Evolutionary conservation across 129 eudicot genomes (phyloP).

Genomic region (Kitagawia praeruptora): DNA sequence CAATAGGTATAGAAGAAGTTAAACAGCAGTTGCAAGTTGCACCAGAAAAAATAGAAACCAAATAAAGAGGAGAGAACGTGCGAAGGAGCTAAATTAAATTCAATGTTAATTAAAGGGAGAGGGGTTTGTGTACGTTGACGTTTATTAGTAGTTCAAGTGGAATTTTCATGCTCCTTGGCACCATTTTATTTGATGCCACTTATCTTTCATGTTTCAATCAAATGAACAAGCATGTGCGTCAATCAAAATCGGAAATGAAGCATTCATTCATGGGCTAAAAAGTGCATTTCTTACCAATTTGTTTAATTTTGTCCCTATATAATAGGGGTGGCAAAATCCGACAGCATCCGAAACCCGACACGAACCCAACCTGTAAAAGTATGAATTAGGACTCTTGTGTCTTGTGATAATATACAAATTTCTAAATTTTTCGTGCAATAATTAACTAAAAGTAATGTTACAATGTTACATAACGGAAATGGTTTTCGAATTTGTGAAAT

Average conservation of each 20-base stretch:
- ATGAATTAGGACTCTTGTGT: too few species aligned
- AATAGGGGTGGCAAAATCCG: too few species aligned
- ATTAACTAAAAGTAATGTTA: too few species aligned
- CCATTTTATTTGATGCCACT: not conserved
- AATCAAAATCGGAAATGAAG: not conserved
- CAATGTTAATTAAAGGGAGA: conserved; percentile 6
- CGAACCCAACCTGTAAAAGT: too few species aligned
- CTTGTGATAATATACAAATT: not conserved
- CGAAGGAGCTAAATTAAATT: conserved; percentile 23
- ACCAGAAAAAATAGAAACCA: conserved; percentile 12
- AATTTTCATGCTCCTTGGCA: conserved; percentile 14
- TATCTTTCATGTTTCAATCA: not conserved
- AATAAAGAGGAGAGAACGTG: conserved; percentile 25
- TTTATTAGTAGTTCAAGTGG: conserved; percentile 18
- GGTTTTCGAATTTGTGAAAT: too few species aligned
- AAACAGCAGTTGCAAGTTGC: conserved; percentile 44
- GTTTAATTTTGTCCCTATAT: not conserved
- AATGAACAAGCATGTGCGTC: not conserved
- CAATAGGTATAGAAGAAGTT: conserved; percentile 37
- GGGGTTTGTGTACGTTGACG: conserved; percentile 19
- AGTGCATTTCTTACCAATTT: not conserved
- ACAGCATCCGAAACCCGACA: too few species aligned
- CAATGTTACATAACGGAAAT: too few species aligned
- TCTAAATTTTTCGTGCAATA: not conserved
- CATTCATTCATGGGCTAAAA: not conserved